Evolutionary conservation across 306 rosid species (phyloP).

Genomic region (Lathyrus tuberosus): DNA sequence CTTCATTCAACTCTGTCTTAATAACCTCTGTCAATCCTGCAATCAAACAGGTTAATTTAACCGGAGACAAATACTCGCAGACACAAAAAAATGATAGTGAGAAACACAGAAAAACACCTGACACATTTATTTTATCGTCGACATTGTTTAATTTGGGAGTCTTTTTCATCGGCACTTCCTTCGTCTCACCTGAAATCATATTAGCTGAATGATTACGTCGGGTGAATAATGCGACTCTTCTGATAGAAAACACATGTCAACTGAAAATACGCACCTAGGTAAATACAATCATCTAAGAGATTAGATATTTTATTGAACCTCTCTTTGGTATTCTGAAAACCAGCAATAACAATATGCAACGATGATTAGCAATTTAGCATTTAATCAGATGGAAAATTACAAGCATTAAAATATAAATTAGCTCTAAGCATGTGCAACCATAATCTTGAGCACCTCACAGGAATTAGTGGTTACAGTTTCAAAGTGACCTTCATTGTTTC

Average conservation of each 20-base stretch:
- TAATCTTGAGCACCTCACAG: background rate
- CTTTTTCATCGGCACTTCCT: background rate
- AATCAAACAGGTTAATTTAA: conserved; percentile 18
- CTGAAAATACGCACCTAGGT: conserved; percentile 14
- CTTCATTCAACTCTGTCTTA: conserved; percentile 14
- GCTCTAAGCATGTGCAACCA: background rate
- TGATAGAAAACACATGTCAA: background rate
- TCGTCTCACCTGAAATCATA: conserved; percentile 42
- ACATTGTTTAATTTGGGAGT: conserved; percentile 32
- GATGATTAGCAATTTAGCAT: background rate
- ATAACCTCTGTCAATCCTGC: conserved; percentile 43
- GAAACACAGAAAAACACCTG: conserved; percentile 26
- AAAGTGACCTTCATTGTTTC: conserved; percentile 29
- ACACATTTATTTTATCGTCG: conserved; percentile 30
- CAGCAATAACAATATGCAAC: conserved; percentile 27
- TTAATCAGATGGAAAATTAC: background rate
- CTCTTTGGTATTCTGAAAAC: conserved; percentile 22
- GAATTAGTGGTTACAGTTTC: conserved; percentile 36
- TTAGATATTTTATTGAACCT: conserved; percentile 13
- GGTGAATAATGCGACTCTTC: conserved; percentile 23
- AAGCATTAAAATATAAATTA: background rate
- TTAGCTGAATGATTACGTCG: conserved; percentile 15
- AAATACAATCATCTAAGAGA: conserved; percentile 11
- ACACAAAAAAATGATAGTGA: conserved; percentile 1
- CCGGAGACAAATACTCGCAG: background rate